These are phyloP conservation scores for Talaromyces atroroseus DNA, from an alignment of 2,329 filamentous ascomycete species.

Conservation along the genomic window DNA sequence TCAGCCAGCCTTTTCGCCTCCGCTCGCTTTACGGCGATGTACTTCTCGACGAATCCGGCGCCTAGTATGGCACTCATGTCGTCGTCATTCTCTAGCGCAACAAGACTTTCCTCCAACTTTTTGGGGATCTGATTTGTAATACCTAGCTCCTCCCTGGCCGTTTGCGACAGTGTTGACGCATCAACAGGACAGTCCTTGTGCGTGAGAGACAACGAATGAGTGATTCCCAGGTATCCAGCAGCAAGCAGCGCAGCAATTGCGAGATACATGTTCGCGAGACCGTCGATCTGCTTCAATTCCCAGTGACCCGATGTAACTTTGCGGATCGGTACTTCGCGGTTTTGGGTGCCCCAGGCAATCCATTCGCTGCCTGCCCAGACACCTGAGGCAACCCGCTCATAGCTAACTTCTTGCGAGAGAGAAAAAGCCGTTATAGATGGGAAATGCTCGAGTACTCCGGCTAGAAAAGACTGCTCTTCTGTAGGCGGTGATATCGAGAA, in stretches of 20 bases:
- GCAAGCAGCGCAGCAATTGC: slow-evolving; percentile 57
- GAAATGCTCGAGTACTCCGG: slow-evolving; percentile 63
- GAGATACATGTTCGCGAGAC: slow-evolving; percentile 72
- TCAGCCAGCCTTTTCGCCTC: slow-evolving; percentile 27
- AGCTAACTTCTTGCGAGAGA: slow-evolving; percentile 61
- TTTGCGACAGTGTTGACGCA: slow-evolving; percentile 26
- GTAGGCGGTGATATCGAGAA: slow-evolving; percentile 52
- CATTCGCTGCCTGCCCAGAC: slow-evolving; percentile 73
- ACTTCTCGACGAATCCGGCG: slow-evolving; percentile 22
- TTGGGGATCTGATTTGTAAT: slow-evolving; percentile 34
- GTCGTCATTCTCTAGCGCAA: slow-evolving; percentile 25
- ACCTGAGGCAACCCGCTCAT: slow-evolving; percentile 63
- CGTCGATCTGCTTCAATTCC: slow-evolving; percentile 75
- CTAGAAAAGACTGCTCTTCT: slow-evolving; percentile 61
- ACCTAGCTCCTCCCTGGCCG: slow-evolving; percentile 27
- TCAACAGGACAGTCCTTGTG: slow-evolving; percentile 34
- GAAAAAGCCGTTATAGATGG: slow-evolving; percentile 64
- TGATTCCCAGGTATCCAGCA: slow-evolving; percentile 55
- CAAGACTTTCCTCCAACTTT: slow-evolving; percentile 30
- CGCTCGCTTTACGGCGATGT: slow-evolving; percentile 28
- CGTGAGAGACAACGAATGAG: slow-evolving; percentile 20
- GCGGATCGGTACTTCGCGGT: slow-evolving; percentile 68
- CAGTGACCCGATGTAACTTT: slow-evolving; percentile 63
- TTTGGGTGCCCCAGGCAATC: slow-evolving; percentile 76
- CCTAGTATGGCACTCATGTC: slow-evolving; percentile 27